phyloP scores from a whole-genome alignment of 495 filamentous ascomycete species.

The Penicillium pancosmium region DNA sequence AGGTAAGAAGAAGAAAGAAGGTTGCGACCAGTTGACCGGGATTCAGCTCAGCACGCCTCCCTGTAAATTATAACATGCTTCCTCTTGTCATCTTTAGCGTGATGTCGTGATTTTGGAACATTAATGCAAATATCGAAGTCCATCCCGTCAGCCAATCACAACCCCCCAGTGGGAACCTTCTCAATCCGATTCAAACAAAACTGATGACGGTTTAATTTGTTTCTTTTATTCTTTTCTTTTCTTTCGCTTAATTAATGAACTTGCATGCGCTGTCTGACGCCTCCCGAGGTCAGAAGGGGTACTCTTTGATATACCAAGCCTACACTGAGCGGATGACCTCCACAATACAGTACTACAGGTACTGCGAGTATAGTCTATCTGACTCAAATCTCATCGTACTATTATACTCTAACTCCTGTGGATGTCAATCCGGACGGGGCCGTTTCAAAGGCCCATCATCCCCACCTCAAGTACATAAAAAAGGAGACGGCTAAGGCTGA shows the following conservation, averaged over 20 bases:
- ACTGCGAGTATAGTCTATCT: too few relatives aligned
- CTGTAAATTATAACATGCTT: not conserved
- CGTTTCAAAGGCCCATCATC: not conserved
- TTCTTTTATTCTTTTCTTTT: not conserved
- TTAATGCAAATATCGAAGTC: conserved; percentile 6
- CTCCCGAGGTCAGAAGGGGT: not conserved
- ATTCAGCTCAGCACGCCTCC: not conserved
- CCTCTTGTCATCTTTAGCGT: not conserved
- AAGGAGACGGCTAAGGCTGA: conserved; percentile 2
- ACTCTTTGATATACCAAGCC: not conserved
- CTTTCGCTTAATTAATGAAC: not conserved
- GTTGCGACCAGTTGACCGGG: not conserved
- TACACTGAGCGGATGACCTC: not conserved
- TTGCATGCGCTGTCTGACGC: not conserved
- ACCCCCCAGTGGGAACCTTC: not conserved
- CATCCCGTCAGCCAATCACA: not conserved
- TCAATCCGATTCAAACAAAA: not conserved
- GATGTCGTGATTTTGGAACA: conserved; percentile 7
- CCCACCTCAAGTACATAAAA: not conserved
- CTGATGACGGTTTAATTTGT: not conserved
- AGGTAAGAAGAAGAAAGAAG: not conserved
- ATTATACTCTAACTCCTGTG: not conserved
- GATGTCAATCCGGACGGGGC: not conserved
- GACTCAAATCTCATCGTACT: not conserved
- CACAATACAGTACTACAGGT: not conserved